Base-by-base conservation (phyloP, 805 yeast genomes). In the Zygoascus ofunaensis region DNA sequence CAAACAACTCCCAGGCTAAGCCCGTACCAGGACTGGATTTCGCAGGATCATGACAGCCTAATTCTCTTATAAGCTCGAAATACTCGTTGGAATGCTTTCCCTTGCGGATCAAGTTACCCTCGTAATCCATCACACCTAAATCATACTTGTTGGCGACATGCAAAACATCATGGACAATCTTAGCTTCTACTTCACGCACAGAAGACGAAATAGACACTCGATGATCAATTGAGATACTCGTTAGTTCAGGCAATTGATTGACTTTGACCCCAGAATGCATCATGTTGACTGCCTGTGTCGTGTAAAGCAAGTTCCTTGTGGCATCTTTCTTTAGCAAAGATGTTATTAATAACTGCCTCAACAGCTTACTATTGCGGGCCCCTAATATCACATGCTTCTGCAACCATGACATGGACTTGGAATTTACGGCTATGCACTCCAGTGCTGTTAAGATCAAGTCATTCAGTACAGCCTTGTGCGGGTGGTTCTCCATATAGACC, bases 211-310 rank as follows among this genome's bases (percentile, higher is more conserved):
- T 63, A 17, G 76, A 72, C 44, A 83, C 69, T 56, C 94, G 70
- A 55, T 81, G 82, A 61, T 85, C 82, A 37, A 80, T 68, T 30
- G 70, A 56, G 35, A 78, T 66, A 24, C 63, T 60, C 2, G 75
- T 75, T 21, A 68, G 61, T 57, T 83, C 90, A 2, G 94, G 94
- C 39, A 84, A 64, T 1, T 92, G 87, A 56, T 84, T 84, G 21
- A 80, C 70, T 62, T 84, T 84, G 46, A 78, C 72, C 37, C 94
- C 94, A 23, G 92, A 92, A 10, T 63, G 56, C 47, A 85, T 68
- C 20, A 80, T 70, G 55, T 81, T 87, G 38, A 74, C 69, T 0
- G 90, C 82, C 60, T 78, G 85, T 3, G 85, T 72, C 0, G 90
- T 82, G 43, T 71, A 66, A 20, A 80, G 62, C 41, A 73, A 32